phyloP scores from a whole-genome alignment of 23 red algal species.

The Cyanidiococcus yangmingshanensis region DNA sequence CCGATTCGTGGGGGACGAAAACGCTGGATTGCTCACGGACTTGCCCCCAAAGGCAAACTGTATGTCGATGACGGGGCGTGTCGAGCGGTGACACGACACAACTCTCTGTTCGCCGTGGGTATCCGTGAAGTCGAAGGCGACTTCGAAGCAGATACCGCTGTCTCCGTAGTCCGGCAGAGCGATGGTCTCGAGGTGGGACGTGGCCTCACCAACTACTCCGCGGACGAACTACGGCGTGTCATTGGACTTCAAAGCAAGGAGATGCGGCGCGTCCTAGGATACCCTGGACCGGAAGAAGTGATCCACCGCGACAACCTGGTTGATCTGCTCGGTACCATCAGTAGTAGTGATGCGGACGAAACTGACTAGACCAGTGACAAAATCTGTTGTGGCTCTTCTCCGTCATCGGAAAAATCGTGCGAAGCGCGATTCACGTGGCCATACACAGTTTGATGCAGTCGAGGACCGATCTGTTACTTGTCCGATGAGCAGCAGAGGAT shows the following conservation, averaged over 20 bases:
- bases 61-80: slow-evolving; percentile 43
- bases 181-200: slow-evolving; percentile 60
- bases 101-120: slow-evolving; percentile 41
- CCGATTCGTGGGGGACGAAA: slow-evolving; percentile 52
- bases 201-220: slow-evolving; percentile 57
- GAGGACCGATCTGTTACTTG: no score
- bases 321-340: slow-evolving; percentile 8
- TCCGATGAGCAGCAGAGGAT: no score
- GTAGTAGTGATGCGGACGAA: slow-evolving; percentile 6
- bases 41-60: slow-evolving; percentile 61
- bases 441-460: no score
- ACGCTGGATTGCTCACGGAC: slow-evolving; percentile 81
- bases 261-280: slow-evolving; percentile 35
- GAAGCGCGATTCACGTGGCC: no score
- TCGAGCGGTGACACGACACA: slow-evolving; percentile 33
- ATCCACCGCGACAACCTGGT: slow-evolving; percentile 76
- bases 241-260: slow-evolving; percentile 41
- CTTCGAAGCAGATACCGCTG: slow-evolving; percentile 59
- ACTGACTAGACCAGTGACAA: background rate
- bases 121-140: slow-evolving; percentile 38
- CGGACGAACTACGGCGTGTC: slow-evolving; percentile 37
- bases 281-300: slow-evolving; percentile 49
- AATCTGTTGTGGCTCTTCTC: no score
- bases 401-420: no score
- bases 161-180: slow-evolving; percentile 29